These are phyloP conservation scores for Leccinum truebloodii DNA, from an alignment of 768 basidiomycete species.

Conservation along the genomic window DNA sequence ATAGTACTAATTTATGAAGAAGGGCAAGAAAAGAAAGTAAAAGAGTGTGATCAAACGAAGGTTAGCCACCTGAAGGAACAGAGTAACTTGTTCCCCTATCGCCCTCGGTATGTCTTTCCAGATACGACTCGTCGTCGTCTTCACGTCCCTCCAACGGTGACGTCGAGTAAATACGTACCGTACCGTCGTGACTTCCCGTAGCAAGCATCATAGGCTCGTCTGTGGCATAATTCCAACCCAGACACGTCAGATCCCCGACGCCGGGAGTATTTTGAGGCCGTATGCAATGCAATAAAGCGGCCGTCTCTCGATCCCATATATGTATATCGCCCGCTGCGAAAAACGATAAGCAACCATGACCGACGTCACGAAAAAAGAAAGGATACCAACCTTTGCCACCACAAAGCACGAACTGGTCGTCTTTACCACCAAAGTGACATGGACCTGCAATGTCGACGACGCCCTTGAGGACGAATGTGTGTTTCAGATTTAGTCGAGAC, in stretches of 20 bases:
- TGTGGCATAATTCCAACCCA: slow-evolving; percentile 75
- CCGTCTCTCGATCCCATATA: slow-evolving; percentile 86
- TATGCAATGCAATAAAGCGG: slow-evolving; percentile 67
- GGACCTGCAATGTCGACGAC: slow-evolving; percentile 75
- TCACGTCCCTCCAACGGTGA: slow-evolving; percentile 29
- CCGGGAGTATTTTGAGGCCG: slow-evolving; percentile 53
- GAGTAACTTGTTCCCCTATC: slow-evolving; percentile 28
- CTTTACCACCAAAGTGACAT: slow-evolving; percentile 80
- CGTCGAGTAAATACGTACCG: slow-evolving; percentile 71
- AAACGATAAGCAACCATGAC: background rate
- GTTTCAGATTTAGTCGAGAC: slow-evolving; percentile 44
- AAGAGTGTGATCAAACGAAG: slow-evolving; percentile 5
- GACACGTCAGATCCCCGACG: slow-evolving; percentile 69
- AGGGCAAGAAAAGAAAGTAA: slow-evolving; percentile 5
- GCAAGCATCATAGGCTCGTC: slow-evolving; percentile 57
- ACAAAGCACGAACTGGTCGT: slow-evolving; percentile 77
- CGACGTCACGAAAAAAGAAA: no score
- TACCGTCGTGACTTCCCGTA: slow-evolving; percentile 77
- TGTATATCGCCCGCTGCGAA: slow-evolving; percentile 75
- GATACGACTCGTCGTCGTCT: slow-evolving; percentile 26
- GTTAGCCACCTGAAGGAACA: slow-evolving; percentile 30
- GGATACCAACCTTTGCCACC: slow-evolving; percentile 62
- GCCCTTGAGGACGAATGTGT: slow-evolving; percentile 72
- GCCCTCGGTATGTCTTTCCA: slow-evolving; percentile 26
- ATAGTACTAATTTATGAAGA: slow-evolving; percentile 7